phyloP scores from a whole-genome alignment of 495 filamentous ascomycete species.

The Penicillium fimorum region DNA sequence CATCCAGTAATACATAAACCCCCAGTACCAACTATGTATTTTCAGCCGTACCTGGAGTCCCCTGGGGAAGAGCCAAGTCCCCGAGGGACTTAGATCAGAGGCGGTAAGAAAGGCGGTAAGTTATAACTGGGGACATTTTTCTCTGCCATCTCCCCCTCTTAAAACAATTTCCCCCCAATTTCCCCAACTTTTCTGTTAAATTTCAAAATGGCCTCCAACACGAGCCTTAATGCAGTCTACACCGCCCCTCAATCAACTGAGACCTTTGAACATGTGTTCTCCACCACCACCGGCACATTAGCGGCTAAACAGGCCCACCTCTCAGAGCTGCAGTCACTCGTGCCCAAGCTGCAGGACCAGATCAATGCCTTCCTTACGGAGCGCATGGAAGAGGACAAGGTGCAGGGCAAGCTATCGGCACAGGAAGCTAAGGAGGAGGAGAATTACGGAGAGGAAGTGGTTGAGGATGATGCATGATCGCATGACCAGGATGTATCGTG shows the following conservation, averaged over 20 bases:
- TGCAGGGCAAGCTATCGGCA: slow-evolving; percentile 48
- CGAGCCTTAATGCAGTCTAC: slow-evolving; percentile 55
- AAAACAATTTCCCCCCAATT: not conserved
- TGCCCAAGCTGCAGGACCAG: slow-evolving; percentile 61
- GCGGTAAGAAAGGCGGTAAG: slow-evolving; percentile 9
- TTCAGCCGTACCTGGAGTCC: not conserved
- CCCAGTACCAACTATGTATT: no score
- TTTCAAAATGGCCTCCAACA: slow-evolving; percentile 5
- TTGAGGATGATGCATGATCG: slow-evolving; percentile 52
- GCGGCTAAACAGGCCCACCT: slow-evolving; percentile 66
- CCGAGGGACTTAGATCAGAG: not conserved
- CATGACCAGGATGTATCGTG: slow-evolving; percentile 8
- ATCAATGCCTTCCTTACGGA: slow-evolving; percentile 82
- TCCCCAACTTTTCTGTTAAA: not conserved
- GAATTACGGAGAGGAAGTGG: slow-evolving; percentile 78
- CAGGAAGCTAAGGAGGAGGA: slow-evolving; percentile 73
- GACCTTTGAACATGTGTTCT: slow-evolving; percentile 47
- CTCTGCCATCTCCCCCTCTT: not conserved
- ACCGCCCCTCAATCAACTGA: slow-evolving; percentile 46
- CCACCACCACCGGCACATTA: slow-evolving; percentile 33
- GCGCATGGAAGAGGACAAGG: slow-evolving; percentile 87
- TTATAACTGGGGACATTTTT: not conserved
- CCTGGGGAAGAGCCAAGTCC: not conserved
- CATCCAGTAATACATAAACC: not conserved
- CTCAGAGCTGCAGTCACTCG: slow-evolving; percentile 57